Conservation (phyloP, 225 moss, liverwort and hornwort species). For the Bryoerythrophyllum caledonicum region DNA sequence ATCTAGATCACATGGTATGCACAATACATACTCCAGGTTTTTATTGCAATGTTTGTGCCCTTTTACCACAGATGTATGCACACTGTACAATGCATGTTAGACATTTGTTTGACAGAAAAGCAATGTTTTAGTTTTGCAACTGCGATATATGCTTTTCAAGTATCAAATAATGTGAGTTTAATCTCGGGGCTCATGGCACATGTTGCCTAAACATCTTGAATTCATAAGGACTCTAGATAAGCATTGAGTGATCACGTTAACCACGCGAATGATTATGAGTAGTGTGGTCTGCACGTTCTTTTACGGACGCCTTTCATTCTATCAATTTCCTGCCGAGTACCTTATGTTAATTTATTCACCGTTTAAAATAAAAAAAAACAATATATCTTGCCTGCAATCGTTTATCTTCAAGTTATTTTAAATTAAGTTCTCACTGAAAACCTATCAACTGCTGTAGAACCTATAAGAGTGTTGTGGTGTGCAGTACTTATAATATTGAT, state of each 20-base stretch:
- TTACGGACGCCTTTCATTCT: background rate
- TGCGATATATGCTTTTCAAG: background rate
- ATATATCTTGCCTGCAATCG: background rate
- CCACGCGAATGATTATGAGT: background rate
- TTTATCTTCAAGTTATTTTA: background rate
- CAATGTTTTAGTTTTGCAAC: background rate
- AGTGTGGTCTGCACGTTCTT: background rate
- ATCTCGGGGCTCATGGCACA: background rate
- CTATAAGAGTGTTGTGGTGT: background rate
- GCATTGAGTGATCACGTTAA: background rate
- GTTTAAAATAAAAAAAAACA: background rate
- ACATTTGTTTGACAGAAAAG: background rate
- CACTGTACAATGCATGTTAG: conserved; percentile 4
- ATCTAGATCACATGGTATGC: conserved; percentile 91
- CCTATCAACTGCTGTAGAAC: background rate
- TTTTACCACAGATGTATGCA: background rate
- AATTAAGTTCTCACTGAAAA: background rate
- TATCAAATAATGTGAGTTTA: background rate
- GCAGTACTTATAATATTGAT: background rate
- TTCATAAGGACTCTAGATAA: background rate
- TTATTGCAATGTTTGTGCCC: conserved; percentile 7
- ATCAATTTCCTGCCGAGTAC: background rate
- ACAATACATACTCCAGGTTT: background rate
- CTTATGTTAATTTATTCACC: background rate
- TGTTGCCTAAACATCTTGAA: background rate